A percentile compares a stretch with the other conserved stretches of the same genome.
phyloP scores from a whole-genome alignment of 2,329 filamentous ascomycete genomes.

The Phaeomoniella chlamydospora region DNA sequence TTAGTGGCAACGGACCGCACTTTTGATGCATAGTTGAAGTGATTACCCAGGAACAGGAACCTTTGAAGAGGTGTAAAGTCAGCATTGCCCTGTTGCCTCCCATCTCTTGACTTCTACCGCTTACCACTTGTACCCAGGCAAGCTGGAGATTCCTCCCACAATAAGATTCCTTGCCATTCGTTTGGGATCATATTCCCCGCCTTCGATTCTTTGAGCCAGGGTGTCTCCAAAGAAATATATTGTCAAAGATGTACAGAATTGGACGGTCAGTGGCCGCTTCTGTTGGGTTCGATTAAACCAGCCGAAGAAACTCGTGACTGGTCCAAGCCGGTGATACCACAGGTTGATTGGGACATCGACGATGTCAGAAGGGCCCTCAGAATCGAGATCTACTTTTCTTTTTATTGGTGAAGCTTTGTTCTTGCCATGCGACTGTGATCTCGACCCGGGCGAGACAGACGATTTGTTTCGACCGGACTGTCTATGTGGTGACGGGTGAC shows the following conservation, averaged over 20 bases:
- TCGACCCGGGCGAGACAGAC: too few relatives aligned
- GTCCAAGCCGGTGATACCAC: constrained; percentile 13
- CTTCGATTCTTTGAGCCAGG: constrained; percentile 13
- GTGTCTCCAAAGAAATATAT: constrained; percentile 12
- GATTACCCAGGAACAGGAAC: constrained; percentile 64
- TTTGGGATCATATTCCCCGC: constrained; percentile 47
- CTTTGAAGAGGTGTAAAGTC: constrained; percentile 22
- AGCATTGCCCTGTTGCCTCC: not conserved
- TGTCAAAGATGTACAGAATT: constrained; percentile 45
- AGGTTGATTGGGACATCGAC: constrained; percentile 10
- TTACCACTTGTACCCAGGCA: constrained; percentile 74
- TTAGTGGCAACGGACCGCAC: constrained; percentile 58
- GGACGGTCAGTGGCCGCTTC: constrained; percentile 61
- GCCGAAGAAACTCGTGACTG: constrained; percentile 11
- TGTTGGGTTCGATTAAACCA: constrained; percentile 44
- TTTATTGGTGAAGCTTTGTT: too few relatives aligned
- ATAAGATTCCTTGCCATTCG: constrained; percentile 57
- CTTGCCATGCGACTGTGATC: too few relatives aligned
- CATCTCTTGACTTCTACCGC: constrained; percentile 10
- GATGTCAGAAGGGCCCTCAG: not conserved
- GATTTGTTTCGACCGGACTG: too few relatives aligned
- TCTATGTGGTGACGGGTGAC: too few relatives aligned
- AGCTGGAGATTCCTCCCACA: constrained; percentile 58
- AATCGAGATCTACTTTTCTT: too few relatives aligned
- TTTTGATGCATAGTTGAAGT: constrained; percentile 74